Evolutionary conservation across 768 basidiomycete genomes (phyloP), one percentile per base, ranked within the genome.

Genomic region (Russula compacta): DNA sequence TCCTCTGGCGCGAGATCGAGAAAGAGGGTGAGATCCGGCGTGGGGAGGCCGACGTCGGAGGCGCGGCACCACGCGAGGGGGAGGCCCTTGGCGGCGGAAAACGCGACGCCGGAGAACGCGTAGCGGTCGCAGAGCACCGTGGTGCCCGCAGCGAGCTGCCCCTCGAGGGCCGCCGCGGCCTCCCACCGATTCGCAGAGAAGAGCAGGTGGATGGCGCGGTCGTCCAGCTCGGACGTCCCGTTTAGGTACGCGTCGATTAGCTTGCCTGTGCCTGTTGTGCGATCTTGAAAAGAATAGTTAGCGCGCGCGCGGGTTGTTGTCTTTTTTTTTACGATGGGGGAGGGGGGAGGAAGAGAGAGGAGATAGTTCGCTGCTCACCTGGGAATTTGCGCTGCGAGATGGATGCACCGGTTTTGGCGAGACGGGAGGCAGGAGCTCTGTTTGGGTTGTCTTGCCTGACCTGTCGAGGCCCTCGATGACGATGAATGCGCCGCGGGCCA

Each of bases 141-240:
- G 4, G 83, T 87, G 0, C 93, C 92, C 0, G 76, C 69, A 0
- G 71, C 71, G 3, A 97, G 77, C 24, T 82, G 74, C 6, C 73
- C 68, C 59, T 82, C 76, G 53, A 98, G 92, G 0, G 76, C 83
- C 57, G 69, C 95, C 91, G 87, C 86, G 64, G 88, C 82, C 71
- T 98, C 95, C 97, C 97, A 98, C 39, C 95, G 82, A 70, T 99
- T 99, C 2, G 95, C 97, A 47, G 92, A 87, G 78, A 99, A 98
- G 58, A 99, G 81, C 3, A 98, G 83, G 70, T 98, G 95, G 52
- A 98, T 85, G 2, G 86, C 89, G 63, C 79, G 87, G 74, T 98
- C 94, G 71, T 95, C 93, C 53, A 99, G 79, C 14, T 98, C 92
- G 14, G 87, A 80, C 53, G 89, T 73, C 14, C 88, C 89, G 50